A percentile compares a stretch with the other conserved stretches of the same genome.
phyloP scores from a whole-genome alignment of 768 basidiomycete species.

The Kwoniella dendrophila region DNA sequence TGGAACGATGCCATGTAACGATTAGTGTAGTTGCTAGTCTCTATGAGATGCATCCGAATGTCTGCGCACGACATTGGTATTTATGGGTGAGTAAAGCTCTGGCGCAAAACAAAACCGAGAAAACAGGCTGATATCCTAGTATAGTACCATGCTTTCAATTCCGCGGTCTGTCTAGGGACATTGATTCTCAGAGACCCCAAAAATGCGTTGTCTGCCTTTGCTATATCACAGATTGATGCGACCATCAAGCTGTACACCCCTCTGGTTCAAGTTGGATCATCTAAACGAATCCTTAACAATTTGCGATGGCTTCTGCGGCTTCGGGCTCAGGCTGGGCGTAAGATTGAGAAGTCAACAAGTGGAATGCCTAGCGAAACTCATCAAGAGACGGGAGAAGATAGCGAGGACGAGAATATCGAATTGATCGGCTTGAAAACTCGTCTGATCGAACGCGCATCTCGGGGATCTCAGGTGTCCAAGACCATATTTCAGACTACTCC shows the following conservation, averaged over 20 bases:
- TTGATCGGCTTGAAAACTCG: slow-evolving; percentile 29
- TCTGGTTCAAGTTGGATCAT: not conserved
- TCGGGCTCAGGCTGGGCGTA: not conserved
- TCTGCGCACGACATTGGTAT: slow-evolving; percentile 30
- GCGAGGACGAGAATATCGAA: slow-evolving; percentile 10
- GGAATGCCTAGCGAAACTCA: not conserved
- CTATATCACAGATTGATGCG: slow-evolving; percentile 22
- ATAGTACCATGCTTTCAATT: slow-evolving; percentile 37
- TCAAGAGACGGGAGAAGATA: not conserved
- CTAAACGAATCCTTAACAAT: not conserved
- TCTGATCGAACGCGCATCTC: slow-evolving; percentile 23
- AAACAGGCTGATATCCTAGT: not conserved
- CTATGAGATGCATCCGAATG: slow-evolving; percentile 15
- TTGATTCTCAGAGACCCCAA: slow-evolving; percentile 28
- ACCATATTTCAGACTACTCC: not conserved
- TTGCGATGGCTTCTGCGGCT: slow-evolving; percentile 6
- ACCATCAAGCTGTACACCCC: slow-evolving; percentile 13
- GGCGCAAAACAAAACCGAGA: not conserved
- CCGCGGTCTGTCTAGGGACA: slow-evolving; percentile 33
- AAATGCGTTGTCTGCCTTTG: slow-evolving; percentile 17
- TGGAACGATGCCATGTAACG: slow-evolving; percentile 33
- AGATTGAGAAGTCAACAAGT: not conserved
- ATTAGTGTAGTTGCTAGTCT: slow-evolving; percentile 16
- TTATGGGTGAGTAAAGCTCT: slow-evolving; percentile 28
- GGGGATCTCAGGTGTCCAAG: not conserved